Base-by-base conservation (phyloP, 2,329 filamentous ascomycete genomes). In the Alternaria arborescens region DNA sequence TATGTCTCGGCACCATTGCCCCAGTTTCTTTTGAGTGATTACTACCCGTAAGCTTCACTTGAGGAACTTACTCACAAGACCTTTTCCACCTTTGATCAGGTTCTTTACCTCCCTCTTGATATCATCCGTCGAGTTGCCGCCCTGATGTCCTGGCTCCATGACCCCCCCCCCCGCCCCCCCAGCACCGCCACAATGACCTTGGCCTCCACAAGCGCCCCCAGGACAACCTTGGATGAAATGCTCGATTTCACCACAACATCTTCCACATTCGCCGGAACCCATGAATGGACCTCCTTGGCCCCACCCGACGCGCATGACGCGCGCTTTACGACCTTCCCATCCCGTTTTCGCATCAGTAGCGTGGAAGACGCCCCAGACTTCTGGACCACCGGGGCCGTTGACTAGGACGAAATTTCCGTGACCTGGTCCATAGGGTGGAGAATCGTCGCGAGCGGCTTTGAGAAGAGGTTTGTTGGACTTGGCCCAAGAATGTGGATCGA, bases 331-430 rank as follows among this genome's bases (percentile, higher is more conserved):
- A 7, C 80, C 79, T n/a, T 78, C 75, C 78, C 79, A 82, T 0
- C 82, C 82, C 32, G 82, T 82, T 57, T 78, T 78, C 24, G 62
- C 70, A 65, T 83, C 82, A 1, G 82, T 83, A 1, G 80, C 82
- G 63, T 83, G 82, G 62, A 82, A 83, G 1, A 83, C 73, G 8
- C 72, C 77, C 62, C 82, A 75, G 2, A 80, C 77, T 58, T 82
- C 80, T n/a, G 73, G 69, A 0, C 75, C 78, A 0, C 65, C 70
- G 2, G 70, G 68, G 0, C 72, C 73, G 30, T 68, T 72, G 8
- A 81, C 70, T 12, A 76, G 69, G 18, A 83, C 71, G 58, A 83
- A 83, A 57, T 77, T 79, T 12, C 82, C 82, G 61, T 83, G 82
- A 0, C 82, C 82, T 0, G 82, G 81, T 1, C 81, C 82, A 61